phyloP scores from a whole-genome alignment of 148 eudicot genomes.

The Hydrangea macrophylla region DNA sequence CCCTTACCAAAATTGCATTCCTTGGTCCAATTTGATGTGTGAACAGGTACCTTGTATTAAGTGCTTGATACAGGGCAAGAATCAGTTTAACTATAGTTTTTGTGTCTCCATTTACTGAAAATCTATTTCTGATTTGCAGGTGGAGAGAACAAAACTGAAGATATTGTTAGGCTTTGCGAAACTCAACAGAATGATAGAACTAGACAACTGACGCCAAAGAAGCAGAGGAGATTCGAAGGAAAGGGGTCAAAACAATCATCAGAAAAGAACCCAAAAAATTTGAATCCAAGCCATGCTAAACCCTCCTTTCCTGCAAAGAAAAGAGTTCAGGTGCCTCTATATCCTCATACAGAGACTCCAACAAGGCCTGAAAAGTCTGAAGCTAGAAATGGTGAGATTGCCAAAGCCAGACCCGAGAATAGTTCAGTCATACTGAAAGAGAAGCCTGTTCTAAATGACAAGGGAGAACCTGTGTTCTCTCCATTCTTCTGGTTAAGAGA shows the following conservation, averaged over 20 bases:
- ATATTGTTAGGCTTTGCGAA: constrained; percentile 17
- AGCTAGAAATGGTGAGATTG: constrained; percentile 19
- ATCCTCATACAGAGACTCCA: constrained; percentile 50
- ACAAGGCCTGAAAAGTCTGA: constrained; percentile 27
- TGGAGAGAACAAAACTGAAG: constrained; percentile 31
- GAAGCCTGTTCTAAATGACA: constrained; percentile 24
- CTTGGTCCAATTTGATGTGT: background rate
- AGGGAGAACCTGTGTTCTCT: constrained; percentile 33
- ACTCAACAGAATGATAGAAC: constrained; percentile 12
- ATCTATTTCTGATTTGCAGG: constrained; percentile 24
- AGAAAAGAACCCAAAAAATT: constrained; percentile 28
- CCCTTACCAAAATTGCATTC: too few relatives aligned
- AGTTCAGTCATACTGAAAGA: constrained; percentile 22
- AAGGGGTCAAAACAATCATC: constrained; percentile 26
- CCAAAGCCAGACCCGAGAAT: constrained; percentile 12
- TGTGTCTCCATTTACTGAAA: background rate
- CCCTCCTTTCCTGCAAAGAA: constrained; percentile 79
- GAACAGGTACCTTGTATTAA: background rate
- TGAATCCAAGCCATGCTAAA: constrained; percentile 33
- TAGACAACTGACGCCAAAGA: constrained; percentile 5
- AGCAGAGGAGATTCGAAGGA: constrained; percentile 17
- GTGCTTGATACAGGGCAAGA: background rate
- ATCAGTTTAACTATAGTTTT: constrained; percentile 1
- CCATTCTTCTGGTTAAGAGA: constrained; percentile 97
- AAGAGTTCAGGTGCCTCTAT: constrained; percentile 79